Percentiles rank a stretch among this genome's conserved stretches.
These are phyloP conservation scores for Myriosclerotinia scirpicola DNA, from an alignment of 2,329 filamentous ascomycete genomes.

Conservation along the genomic window DNA sequence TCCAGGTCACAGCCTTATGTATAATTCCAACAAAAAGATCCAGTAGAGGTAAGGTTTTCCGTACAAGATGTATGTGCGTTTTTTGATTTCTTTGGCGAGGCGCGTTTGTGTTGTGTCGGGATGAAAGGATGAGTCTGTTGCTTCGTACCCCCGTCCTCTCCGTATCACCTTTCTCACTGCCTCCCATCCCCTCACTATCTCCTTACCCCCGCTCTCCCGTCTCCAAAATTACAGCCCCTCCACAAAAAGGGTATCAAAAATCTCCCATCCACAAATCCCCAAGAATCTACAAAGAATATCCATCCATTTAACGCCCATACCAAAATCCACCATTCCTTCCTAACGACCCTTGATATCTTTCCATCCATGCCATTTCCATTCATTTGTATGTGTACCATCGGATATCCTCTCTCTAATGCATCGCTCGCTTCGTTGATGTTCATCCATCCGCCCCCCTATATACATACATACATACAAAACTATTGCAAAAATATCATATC, in stretches of 20 bases:
- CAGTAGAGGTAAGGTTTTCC: constrained; percentile 11
- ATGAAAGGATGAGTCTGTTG: too few relatives aligned
- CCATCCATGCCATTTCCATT: constrained; percentile 6
- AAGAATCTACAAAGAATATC: background rate
- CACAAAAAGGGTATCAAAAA: constrained; percentile 9
- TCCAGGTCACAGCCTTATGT: constrained; percentile 17
- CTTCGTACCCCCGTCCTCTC: background rate
- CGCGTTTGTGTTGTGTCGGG: background rate
- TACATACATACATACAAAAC: constrained; percentile 14
- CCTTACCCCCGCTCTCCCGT: background rate
- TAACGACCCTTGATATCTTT: constrained; percentile 1
- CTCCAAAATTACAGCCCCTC: constrained; percentile 1
- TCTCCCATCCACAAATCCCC: background rate
- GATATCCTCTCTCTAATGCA: constrained; percentile 9
- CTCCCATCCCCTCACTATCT: background rate
- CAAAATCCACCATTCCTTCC: background rate
- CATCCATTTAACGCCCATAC: constrained; percentile 13
- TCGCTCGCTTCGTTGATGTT: constrained; percentile 6
- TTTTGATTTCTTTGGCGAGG: background rate
- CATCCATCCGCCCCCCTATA: background rate
- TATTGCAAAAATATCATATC: background rate
- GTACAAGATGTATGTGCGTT: constrained; percentile 4
- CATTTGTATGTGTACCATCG: constrained; percentile 8
- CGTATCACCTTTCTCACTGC: background rate
- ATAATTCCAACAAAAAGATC: background rate